These are phyloP conservation scores for Tagetes patula DNA, from an alignment of 129 eudicot genomes.

Conservation along the genomic window DNA sequence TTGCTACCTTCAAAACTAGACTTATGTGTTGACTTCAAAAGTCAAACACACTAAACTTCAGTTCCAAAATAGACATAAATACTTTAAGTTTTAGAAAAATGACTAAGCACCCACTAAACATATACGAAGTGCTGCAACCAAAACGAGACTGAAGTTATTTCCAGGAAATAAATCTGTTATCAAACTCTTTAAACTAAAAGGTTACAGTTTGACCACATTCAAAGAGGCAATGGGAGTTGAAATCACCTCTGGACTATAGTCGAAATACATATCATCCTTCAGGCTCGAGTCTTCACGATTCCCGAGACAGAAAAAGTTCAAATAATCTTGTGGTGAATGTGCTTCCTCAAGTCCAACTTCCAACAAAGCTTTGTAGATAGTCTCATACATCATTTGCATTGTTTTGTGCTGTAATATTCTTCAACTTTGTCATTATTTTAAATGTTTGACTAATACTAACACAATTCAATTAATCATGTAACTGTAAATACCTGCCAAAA, in stretches of 20 bases:
- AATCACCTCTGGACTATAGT: constrained; percentile 71
- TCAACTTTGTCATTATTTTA: constrained; percentile 10
- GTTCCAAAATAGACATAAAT: neutral
- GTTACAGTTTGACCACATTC: constrained; percentile 17
- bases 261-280: constrained; percentile 28
- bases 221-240: constrained; percentile 1
- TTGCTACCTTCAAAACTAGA: neutral
- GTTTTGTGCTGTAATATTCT: constrained; percentile 65
- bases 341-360: constrained; percentile 88
- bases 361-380: constrained; percentile 71
- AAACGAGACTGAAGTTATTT: neutral
- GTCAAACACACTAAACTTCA: neutral
- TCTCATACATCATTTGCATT: constrained; percentile 99
- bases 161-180: neutral
- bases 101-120: neutral
- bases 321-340: constrained; percentile 73
- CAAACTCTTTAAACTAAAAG: neutral
- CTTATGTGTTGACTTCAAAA: neutral
- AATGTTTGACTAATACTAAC: neutral
- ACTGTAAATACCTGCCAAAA: constrained; percentile 69
- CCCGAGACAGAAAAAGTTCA: constrained; percentile 90
- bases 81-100: neutral
- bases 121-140: neutral
- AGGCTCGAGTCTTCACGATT: constrained; percentile 62
- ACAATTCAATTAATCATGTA: neutral